Percentiles rank a stretch among this genome's conserved stretches.
Evolutionary conservation across 495 filamentous ascomycete species (phyloP).

Genomic region (Aspergillus ellipticus): DNA sequence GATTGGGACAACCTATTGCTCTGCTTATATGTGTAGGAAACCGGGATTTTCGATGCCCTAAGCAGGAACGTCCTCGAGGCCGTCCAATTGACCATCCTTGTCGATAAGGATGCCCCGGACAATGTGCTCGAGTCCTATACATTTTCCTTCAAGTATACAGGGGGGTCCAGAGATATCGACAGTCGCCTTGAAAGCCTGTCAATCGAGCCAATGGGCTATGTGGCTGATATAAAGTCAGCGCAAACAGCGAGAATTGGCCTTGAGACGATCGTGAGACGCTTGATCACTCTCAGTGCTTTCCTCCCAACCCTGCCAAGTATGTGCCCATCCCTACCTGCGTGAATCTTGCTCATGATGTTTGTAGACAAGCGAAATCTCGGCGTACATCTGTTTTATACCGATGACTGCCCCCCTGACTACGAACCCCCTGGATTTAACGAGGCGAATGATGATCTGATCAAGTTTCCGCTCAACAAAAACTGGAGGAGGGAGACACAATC

Average conservation of each 20-base stretch:
- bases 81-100: constrained; percentile 43
- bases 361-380: constrained; percentile 37
- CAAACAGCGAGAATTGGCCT: constrained; percentile 33
- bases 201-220: constrained; percentile 32
- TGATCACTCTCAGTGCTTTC: constrained; percentile 33
- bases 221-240: constrained; percentile 30
- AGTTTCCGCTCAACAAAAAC: constrained; percentile 30
- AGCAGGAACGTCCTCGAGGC: constrained; percentile 35
- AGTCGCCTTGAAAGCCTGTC: constrained; percentile 28
- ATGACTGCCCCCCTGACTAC: constrained; percentile 35
- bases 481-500: constrained; percentile 31
- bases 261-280: constrained; percentile 33
- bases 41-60: constrained; percentile 46
- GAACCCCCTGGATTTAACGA: constrained; percentile 38
- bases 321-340: background rate
- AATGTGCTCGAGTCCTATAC: constrained; percentile 49
- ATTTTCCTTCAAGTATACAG: constrained; percentile 46
- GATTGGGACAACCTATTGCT: background rate
- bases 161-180: constrained; percentile 12
- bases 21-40: constrained; percentile 32
- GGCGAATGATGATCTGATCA: constrained; percentile 25
- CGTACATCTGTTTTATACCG: constrained; percentile 46
- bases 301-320: constrained; percentile 44
- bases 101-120: constrained; percentile 30
- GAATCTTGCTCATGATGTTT: background rate